Base-by-base conservation (phyloP, 768 basidiomycete species). In the Trametes coccinea region DNA sequence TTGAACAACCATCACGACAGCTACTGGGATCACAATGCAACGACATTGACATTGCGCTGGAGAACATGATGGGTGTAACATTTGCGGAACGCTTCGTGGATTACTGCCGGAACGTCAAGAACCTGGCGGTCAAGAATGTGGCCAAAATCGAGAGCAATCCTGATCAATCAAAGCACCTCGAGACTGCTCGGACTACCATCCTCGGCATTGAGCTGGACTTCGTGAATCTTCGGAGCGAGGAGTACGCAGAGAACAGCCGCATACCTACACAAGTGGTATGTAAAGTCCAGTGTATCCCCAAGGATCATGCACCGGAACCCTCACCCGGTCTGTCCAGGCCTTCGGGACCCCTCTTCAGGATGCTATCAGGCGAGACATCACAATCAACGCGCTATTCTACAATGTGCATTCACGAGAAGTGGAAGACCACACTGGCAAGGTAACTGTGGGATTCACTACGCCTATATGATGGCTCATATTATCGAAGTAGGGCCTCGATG, bases 111-210 rank as follows among this genome's bases (percentile, higher is more conserved):
- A 68, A 77, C 2, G 72, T 74, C 14, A 84, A 84, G 68, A 77
- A 80, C 11, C 68, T 89, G 11, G 67, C 79, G 34, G 80, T 84
- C 3, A 85, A 85, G 34, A 78, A 80, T 8, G 84, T 96, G 51
- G 84, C 89, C 22, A 93, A 88, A 71, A 92, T 99, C 60, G 92
- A 92, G 60, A 87, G 88, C 62, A 98, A 98, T 71, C 96, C 97
- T 0, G 94, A 95, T 44, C 96, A 98, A 76, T 95, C 93, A 34
- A 99, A 99, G 72, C 97, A 99, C 75, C 82, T 99, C 33, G 96
- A 98, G 76, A 98, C 97, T 1, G 95, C 95, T 2, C 88, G 88
- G 44, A 88, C 93, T 41, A 86, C 84, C 45, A 76, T 98, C 37
- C 78, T 92, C 56, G 94, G 83, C 2, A 76, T 91, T 48, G 92